Conservation (phyloP, 495 filamentous ascomycete species). For the Gamarada debralockiae region DNA sequence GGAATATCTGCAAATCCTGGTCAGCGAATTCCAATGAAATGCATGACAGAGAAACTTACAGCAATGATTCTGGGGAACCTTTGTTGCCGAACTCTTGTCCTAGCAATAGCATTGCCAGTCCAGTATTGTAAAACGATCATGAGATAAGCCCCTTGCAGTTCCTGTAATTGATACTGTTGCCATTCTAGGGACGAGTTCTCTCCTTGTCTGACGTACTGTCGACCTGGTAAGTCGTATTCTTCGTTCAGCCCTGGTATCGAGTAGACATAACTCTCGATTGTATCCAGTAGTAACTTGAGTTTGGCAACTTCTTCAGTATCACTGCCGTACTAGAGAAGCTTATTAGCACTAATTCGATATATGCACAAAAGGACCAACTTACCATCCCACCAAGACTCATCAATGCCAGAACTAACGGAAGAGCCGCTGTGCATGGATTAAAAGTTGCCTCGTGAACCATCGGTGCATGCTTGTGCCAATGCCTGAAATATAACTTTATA, state of each 20-base stretch:
- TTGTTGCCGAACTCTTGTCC: conserved; percentile 22
- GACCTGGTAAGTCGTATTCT: conserved; percentile 24
- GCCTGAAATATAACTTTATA: conserved; percentile 24
- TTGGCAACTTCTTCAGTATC: conserved; percentile 12
- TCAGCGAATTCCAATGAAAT: not conserved
- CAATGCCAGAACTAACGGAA: conserved; percentile 20
- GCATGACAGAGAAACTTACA: conserved; percentile 11
- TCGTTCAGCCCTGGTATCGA: conserved; percentile 18
- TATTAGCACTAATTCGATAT: not conserved
- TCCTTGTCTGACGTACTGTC: conserved; percentile 15
- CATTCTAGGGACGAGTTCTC: conserved; percentile 17
- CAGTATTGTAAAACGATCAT: conserved; percentile 26
- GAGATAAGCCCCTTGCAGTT: conserved; percentile 25
- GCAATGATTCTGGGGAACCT: conserved; percentile 19
- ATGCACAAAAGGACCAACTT: not conserved
- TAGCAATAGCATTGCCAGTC: conserved; percentile 22
- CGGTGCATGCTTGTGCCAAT: conserved; percentile 26
- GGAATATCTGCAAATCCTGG: conserved; percentile 19
- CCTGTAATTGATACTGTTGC: conserved; percentile 24
- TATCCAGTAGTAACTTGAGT: conserved; percentile 21
- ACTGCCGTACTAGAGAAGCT: conserved; percentile 17
- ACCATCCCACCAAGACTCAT: conserved; percentile 27
- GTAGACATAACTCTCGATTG: conserved; percentile 20
- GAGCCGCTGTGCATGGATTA: conserved; percentile 17
- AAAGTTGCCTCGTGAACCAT: conserved; percentile 26